Conservation (phyloP, 2,329 filamentous ascomycete species). For the Penicillium sp. region DNA sequence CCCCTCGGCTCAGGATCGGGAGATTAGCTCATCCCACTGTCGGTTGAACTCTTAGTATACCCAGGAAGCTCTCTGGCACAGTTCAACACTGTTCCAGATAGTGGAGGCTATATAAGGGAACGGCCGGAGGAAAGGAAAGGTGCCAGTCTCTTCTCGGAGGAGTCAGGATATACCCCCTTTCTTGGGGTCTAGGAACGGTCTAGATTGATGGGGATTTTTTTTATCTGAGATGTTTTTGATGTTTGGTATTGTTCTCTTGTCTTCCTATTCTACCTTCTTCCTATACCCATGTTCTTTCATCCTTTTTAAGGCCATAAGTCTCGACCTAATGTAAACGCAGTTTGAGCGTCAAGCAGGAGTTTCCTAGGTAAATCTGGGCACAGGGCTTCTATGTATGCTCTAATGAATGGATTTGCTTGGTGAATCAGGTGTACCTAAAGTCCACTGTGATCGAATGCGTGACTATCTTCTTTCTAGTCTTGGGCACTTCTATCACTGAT, state of each 20-base stretch:
- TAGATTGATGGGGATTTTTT: neutral
- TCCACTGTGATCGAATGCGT: neutral
- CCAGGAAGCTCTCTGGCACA: too few species aligned
- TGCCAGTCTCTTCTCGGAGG: neutral
- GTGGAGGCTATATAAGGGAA: neutral
- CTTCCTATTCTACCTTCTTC: neutral
- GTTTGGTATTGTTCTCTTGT: neutral
- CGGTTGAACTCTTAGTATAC: neutral
- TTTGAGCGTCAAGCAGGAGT: neutral
- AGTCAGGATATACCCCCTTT: neutral
- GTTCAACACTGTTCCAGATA: too few species aligned
- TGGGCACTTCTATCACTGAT: neutral
- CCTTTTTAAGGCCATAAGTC: too few species aligned
- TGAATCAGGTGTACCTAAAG: neutral
- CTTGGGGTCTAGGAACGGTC: neutral
- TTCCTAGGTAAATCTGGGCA: too few species aligned
- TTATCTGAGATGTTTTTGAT: too few species aligned
- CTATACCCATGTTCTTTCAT: neutral
- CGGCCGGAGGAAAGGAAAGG: neutral
- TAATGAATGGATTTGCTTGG: neutral
- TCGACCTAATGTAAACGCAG: neutral
- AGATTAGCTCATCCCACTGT: neutral
- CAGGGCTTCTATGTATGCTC: neutral
- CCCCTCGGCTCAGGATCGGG: too few species aligned
- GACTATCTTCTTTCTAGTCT: neutral